These are phyloP conservation scores for Sclerotinia trifoliorum DNA, from an alignment of 2,329 filamentous ascomycete genomes.

Conservation along the genomic window DNA sequence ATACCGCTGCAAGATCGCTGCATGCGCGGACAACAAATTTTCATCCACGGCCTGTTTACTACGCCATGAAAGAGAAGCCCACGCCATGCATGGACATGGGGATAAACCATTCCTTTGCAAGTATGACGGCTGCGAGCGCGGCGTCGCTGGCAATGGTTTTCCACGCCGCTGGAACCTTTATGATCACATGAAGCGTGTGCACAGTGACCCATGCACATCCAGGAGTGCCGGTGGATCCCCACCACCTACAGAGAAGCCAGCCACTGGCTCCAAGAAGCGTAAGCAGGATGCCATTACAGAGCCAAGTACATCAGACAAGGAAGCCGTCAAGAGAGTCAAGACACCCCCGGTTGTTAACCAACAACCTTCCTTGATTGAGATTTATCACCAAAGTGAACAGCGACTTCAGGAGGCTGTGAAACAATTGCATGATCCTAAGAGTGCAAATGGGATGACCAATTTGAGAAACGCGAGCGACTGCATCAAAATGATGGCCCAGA, in stretches of 20 bases:
- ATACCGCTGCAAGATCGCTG: conserved; percentile 85
- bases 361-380: conserved; percentile 35
- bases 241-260: conserved; percentile 26
- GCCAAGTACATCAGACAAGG: conserved; percentile 31
- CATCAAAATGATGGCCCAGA: conserved; percentile 38
- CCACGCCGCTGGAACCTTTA: conserved; percentile 93
- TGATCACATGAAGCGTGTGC: conserved; percentile 96
- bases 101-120: conserved; percentile 89
- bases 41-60: conserved; percentile 94
- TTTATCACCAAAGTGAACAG: conserved; percentile 36
- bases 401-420: conserved; percentile 34
- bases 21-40: conserved; percentile 83
- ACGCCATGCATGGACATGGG: conserved; percentile 92
- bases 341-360: conserved; percentile 33
- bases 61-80: conserved; percentile 91
- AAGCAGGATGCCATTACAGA: conserved; percentile 36
- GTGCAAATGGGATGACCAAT: conserved; percentile 32
- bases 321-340: conserved; percentile 31
- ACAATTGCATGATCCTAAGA: conserved; percentile 35
- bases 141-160: conserved; percentile 80
- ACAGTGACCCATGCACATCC: conserved; percentile 50
- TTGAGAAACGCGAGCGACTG: conserved; percentile 34
- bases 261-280: conserved; percentile 36
- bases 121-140: conserved; percentile 83
- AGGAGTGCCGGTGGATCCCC: conserved; percentile 31